Evolutionary conservation across 345 rosid species (phyloP).

Genomic region (Kandelia obovata): DNA sequence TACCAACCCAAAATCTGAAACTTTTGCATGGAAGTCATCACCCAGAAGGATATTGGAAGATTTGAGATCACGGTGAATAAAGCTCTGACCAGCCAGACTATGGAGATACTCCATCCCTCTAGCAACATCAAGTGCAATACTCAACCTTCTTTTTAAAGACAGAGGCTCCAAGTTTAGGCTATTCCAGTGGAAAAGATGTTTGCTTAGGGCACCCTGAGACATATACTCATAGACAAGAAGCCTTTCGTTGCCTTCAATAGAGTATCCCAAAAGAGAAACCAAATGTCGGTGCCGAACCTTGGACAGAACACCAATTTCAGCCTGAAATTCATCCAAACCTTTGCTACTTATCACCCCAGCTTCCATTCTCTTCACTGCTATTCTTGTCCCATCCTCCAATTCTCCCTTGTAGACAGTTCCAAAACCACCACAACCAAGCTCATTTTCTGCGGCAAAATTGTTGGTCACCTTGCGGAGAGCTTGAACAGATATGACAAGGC

Average conservation of each 20-base stretch:
- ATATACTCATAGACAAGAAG: constrained; percentile 52
- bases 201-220: constrained; percentile 52
- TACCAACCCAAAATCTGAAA: constrained; percentile 57
- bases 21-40: constrained; percentile 47
- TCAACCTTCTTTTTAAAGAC: constrained; percentile 44
- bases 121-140: constrained; percentile 53
- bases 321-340: constrained; percentile 43
- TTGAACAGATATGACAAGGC: constrained; percentile 39
- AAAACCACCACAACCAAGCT: constrained; percentile 51
- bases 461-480: constrained; percentile 48
- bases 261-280: constrained; percentile 47
- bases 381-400: constrained; percentile 48
- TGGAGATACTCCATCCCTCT: constrained; percentile 61
- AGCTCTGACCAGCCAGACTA: constrained; percentile 38
- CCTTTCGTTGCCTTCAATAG: constrained; percentile 42
- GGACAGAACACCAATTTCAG: constrained; percentile 46
- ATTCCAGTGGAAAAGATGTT: constrained; percentile 48
- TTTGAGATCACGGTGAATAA: constrained; percentile 59
- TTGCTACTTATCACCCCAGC: constrained; percentile 33
- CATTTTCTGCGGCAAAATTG: constrained; percentile 36
- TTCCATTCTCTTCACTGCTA: constrained; percentile 59
- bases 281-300: constrained; percentile 48
- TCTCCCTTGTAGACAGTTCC: constrained; percentile 55
- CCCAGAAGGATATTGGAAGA: constrained; percentile 55
- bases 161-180: constrained; percentile 35